Evolutionary conservation across 2,329 filamentous ascomycete genomes (phyloP), one percentile per base, ranked within the genome.

Genomic region (Zasmidium angulare): DNA sequence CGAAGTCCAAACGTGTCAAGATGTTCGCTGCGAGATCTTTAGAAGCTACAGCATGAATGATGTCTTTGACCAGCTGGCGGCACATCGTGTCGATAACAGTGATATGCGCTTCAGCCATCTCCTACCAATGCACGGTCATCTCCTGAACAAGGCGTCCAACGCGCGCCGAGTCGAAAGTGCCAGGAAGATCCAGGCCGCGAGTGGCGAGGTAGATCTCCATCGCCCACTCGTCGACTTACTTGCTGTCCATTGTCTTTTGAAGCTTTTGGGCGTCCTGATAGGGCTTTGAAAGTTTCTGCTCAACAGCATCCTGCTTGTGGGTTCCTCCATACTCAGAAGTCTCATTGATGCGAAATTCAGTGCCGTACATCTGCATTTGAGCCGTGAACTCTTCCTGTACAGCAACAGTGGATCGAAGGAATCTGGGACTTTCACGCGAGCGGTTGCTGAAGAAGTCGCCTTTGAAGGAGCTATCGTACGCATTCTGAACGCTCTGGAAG

Each of bases 111-210:
- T 47, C 56, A 2, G 72, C 75, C 2, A 82, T 76, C 0, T 57
- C 26, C 46, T 77, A 69, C 87, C 85, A 89, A 0, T 79, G 81
- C 6, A 64, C 56, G 0, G 80, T 85, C 58, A 89, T 85, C 49
- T 86, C 79, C 20, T 74, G 74, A 67, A 89, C 89, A 0, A 90
- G 69, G 21, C 87, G 81, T 0, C 76, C 74, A 0, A 89, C 78
- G 10, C 89, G 74, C 55, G 84, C 68, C 0, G 86, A 81, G 60
- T 86, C 86, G 70, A 85, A 88, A 0, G 77, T 84, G 0, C 86
- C 84, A 0, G 84, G 83, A 0, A 89, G 72, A 66, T 89, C 87
- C 3, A 80, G 73, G 0, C 80, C 82, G 81, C 82, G 9, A 78
- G 76, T 51, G 63, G 78, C 58, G 77, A 82, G 36, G 72, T 74